Percentiles rank a stretch among this genome's conserved stretches.
These are phyloP conservation scores for Nitzschia putrida DNA, from an alignment of 108 stramenopile species.

Conservation along the genomic window DNA sequence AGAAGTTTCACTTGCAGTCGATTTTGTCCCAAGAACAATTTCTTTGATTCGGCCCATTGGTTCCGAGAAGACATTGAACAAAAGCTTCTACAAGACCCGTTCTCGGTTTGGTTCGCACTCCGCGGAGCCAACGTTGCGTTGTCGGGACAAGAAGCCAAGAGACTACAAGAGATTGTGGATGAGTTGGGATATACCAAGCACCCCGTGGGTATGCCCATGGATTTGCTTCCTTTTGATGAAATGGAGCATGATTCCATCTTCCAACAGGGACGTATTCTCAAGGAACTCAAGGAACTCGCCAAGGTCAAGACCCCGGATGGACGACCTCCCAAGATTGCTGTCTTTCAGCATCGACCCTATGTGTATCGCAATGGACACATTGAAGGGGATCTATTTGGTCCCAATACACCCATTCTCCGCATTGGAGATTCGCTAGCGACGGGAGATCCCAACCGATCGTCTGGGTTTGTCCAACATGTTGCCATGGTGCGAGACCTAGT, in stretches of 20 bases:
- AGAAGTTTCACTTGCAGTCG: background rate
- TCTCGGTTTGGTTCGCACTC: background rate
- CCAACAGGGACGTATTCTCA: background rate
- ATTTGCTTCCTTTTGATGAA: background rate
- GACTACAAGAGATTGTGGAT: background rate
- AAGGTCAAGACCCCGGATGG: background rate
- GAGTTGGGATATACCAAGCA: background rate
- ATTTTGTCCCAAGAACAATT: background rate
- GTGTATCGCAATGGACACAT: background rate
- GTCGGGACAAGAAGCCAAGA: background rate
- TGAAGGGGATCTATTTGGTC: background rate
- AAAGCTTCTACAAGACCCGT: background rate
- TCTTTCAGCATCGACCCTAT: conserved; percentile 5
- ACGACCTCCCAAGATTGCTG: background rate
- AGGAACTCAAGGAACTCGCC: background rate
- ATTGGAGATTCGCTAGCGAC: conserved; percentile 1
- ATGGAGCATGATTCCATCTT: background rate
- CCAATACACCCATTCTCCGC: background rate
- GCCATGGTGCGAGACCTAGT: background rate
- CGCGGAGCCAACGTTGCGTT: background rate
- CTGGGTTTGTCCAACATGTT: background rate
- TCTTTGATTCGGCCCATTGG: background rate
- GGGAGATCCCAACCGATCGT: conserved; percentile 1
- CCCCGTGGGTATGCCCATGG: background rate
- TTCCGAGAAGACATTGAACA: background rate